Conservation (phyloP, 495 filamentous ascomycete species). For the Stereocaulon alpinum region DNA sequence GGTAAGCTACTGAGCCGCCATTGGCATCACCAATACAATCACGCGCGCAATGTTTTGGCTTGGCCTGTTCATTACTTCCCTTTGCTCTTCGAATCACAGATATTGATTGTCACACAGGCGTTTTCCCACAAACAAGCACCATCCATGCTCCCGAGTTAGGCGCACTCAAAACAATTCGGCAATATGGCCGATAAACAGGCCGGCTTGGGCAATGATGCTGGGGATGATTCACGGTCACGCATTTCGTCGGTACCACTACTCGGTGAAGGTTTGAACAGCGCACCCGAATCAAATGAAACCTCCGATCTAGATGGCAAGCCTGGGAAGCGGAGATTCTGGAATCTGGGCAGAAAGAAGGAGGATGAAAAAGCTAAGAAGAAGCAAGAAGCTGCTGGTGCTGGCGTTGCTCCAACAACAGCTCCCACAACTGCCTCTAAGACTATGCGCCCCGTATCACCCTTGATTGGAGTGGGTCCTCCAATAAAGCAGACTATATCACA, state of each 20-base stretch:
- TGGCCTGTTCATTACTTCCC: too few relatives aligned
- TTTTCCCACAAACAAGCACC: not conserved
- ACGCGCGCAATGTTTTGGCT: not conserved
- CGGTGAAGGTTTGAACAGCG: constrained; percentile 27
- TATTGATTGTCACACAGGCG: not conserved
- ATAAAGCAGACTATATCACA: constrained; percentile 36
- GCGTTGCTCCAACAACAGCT: constrained; percentile 21
- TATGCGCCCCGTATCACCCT: constrained; percentile 20
- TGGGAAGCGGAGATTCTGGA: constrained; percentile 41
- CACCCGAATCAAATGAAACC: constrained; percentile 21
- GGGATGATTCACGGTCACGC: constrained; percentile 17
- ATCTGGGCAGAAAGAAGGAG: constrained; percentile 57
- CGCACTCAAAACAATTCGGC: constrained; percentile 3
- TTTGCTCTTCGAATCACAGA: not conserved
- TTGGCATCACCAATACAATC: constrained; percentile 1
- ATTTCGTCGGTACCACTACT: constrained; percentile 20
- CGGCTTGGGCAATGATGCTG: constrained; percentile 11
- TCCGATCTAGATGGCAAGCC: constrained; percentile 20
- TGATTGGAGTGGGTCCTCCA: constrained; percentile 15
- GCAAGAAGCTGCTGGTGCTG: constrained; percentile 26
- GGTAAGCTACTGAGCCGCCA: constrained; percentile 2
- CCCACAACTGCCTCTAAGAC: constrained; percentile 10
- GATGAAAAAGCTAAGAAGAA: constrained; percentile 36
- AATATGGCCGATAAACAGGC: constrained; percentile 12
- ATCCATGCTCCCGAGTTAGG: constrained; percentile 9